Base-by-base conservation (phyloP, 352 stramenopile genomes). In the Phytophthora brassicae region DNA sequence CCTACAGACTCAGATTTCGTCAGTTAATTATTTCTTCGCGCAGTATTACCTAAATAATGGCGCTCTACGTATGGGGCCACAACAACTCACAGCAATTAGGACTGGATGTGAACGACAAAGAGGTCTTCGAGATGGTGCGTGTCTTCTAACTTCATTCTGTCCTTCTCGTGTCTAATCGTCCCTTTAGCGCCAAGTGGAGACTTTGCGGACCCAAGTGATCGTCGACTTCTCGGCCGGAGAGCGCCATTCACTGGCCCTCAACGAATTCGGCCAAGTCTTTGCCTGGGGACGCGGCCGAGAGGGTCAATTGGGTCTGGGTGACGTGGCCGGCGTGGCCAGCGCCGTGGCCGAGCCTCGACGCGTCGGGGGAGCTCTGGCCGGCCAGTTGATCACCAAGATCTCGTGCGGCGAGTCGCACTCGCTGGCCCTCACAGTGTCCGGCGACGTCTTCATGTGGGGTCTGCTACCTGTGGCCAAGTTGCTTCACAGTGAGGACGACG, bases 211-310 rank as follows among this genome's bases (percentile, higher is more conserved):
- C 20, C 63, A 90, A 24, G 79, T 83, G 41, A 69, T 94, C 41
- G 78, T 86, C 31, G 84, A 88, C 45, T 90, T 90, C 55, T 88
- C 82, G 1, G 84, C 80, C 0, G 84, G 84, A 17, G 84, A 85
- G 50, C 74, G 86, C 47, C 84, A 94, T 68, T 89, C 78, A 14
- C 72, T 94, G 8, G 82, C 79, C 2, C 75, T 92, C 8, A 94
- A 88, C 38, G 82, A 94, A 47, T 94, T 92, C 47, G 84, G 84
- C 45, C 82, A 92, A 7, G 81, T 94, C 11, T 90, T 90, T 49
- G 74, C 84, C 7, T 94, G 84, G 84, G 84, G 84, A 0, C 79
- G 82, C 22, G 82, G 82, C 2, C 84, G 81, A 2, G 84, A 92
- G 49, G 84, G 84, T 0, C 82, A 94, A 55, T 45, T 94, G 23